phyloP scores from a whole-genome alignment of 164 flowering plant genomes.

The Vitis amurensis region DNA sequence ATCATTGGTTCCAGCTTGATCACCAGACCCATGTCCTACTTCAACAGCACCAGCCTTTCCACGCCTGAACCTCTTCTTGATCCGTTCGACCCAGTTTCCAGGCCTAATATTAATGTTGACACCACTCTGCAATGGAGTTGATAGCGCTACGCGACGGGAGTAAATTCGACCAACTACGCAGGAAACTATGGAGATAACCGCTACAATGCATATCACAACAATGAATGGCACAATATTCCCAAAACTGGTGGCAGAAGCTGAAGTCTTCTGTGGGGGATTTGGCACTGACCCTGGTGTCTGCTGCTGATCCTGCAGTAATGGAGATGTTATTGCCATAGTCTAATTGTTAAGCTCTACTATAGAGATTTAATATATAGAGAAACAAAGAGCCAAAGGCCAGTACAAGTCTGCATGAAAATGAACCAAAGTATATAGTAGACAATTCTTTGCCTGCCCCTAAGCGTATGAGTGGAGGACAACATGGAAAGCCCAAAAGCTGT shows the following conservation, averaged over 20 bases:
- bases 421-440: not conserved
- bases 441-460: not conserved
- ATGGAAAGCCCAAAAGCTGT: conserved; percentile 18
- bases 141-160: conserved; percentile 7
- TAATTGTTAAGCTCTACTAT: too few species aligned
- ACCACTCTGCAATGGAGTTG: conserved; percentile 23
- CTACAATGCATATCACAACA: conserved; percentile 47
- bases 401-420: not conserved
- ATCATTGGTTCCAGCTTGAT: too few species aligned
- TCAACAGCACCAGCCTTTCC: not conserved
- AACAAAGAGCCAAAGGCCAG: not conserved
- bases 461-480: conserved; percentile 15
- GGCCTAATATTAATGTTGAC: conserved; percentile 10
- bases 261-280: conserved; percentile 8
- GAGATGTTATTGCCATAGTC: conserved; percentile 7
- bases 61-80: conserved; percentile 20
- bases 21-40: not conserved
- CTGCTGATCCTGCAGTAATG: conserved; percentile 35
- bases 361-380: not conserved
- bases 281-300: conserved; percentile 19
- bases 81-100: conserved; percentile 40
- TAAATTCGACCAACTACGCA: conserved; percentile 44
- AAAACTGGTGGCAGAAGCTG: not conserved
- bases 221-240: conserved; percentile 61
- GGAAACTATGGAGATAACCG: conserved; percentile 42